Conservation (phyloP, 768 basidiomycete genomes). For the Panaeolus cyanescens region DNA sequence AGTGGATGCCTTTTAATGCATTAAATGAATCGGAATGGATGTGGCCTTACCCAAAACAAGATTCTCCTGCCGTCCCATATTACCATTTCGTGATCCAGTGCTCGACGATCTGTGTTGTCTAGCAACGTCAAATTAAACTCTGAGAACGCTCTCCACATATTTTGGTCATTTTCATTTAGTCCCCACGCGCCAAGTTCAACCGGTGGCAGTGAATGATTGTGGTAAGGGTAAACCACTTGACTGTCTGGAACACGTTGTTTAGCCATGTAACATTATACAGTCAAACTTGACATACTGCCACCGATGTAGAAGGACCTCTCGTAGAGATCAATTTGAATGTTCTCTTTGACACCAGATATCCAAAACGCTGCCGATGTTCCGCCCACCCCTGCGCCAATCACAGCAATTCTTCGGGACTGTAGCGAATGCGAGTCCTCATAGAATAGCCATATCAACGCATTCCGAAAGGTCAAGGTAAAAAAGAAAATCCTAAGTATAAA, state of each 20-base stretch:
- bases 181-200: slow-evolving; percentile 89
- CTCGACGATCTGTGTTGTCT: no score
- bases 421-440: no score
- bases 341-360: slow-evolving; percentile 76
- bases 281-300: slow-evolving; percentile 65
- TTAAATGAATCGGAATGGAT: no score
- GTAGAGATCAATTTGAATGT: slow-evolving; percentile 77
- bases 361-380: slow-evolving; percentile 85
- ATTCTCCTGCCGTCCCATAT: slow-evolving; percentile 86
- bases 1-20: no score
- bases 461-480: no score
- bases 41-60: slow-evolving; percentile 55
- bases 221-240: slow-evolving; percentile 76
- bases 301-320: slow-evolving; percentile 78
- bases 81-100: slow-evolving; percentile 57
- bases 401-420: slow-evolving; percentile 73
- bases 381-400: slow-evolving; percentile 89
- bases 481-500: no score
- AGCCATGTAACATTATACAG: slow-evolving; percentile 5
- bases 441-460: no score
- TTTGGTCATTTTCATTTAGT: slow-evolving; percentile 75
- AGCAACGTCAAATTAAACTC: slow-evolving; percentile 81
- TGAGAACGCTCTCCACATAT: slow-evolving; percentile 69
- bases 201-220: slow-evolving; percentile 53
- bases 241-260: slow-evolving; percentile 52